These are phyloP conservation scores for Chytriomyces sp. DNA, from an alignment of 192 early-diverging fungal species.

Conservation along the genomic window DNA sequence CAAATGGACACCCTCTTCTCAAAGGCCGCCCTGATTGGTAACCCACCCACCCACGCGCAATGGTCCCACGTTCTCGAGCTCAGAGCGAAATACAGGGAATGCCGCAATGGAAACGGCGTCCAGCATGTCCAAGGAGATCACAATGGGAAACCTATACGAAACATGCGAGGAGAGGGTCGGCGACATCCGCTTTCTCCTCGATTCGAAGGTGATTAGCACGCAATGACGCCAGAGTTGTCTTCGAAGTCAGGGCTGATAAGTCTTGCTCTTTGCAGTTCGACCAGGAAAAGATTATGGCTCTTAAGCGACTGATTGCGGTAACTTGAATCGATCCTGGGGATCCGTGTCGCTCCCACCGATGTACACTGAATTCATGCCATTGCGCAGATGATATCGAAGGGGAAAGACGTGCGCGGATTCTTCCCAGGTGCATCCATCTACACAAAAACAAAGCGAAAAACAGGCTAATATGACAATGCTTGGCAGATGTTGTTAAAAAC, in stretches of 20 bases:
- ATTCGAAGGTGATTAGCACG: slow-evolving; percentile 61
- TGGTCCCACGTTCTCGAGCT: background rate
- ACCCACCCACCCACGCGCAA: background rate
- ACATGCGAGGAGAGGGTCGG: slow-evolving; percentile 83
- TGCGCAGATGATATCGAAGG: slow-evolving; percentile 83
- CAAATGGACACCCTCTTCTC: slow-evolving; percentile 28
- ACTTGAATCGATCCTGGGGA: slow-evolving; percentile 14
- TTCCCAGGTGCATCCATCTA: slow-evolving; percentile 51
- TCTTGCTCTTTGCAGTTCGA: slow-evolving; percentile 55
- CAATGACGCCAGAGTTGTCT: too few species aligned
- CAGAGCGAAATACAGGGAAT: slow-evolving; percentile 33
- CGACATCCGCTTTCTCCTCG: slow-evolving; percentile 75
- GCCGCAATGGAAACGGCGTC: slow-evolving; percentile 46
- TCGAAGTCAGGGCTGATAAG: slow-evolving; percentile 1
- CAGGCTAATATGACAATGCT: slow-evolving; percentile 11
- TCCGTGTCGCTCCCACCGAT: background rate
- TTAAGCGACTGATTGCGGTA: slow-evolving; percentile 91
- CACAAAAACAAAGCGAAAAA: background rate
- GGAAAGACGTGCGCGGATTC: slow-evolving; percentile 86
- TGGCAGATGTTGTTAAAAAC: slow-evolving; percentile 92
- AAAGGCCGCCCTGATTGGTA: slow-evolving; percentile 34
- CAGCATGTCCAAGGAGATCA: slow-evolving; percentile 65
- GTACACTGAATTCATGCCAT: slow-evolving; percentile 4
- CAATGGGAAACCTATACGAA: slow-evolving; percentile 89
- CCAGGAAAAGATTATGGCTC: slow-evolving; percentile 89